Base-by-base conservation (phyloP, 129 eudicot species). In the Arctium lappa region DNA sequence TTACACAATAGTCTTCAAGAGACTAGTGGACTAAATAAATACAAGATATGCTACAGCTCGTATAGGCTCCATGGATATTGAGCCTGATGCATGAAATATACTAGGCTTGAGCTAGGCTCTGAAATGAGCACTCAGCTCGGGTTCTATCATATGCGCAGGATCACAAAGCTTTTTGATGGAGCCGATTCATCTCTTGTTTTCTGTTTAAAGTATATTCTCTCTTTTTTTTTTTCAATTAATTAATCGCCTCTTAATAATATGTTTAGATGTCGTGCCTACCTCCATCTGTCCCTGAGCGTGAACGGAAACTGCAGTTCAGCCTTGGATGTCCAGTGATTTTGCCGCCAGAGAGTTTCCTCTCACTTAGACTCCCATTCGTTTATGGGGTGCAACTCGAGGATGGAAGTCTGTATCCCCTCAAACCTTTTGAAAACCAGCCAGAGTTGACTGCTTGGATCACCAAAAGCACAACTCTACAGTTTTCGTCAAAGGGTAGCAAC, bases 291-390 rank as follows among this genome's bases (percentile, higher is more conserved):
- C 83, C 80, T 33, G 94, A 90, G 34, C 86, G 86, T 84, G 94
- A 92, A 86, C 86, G 86, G 81, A 88, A 92, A 74, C 86, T 95
- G 85, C 92, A 88, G 62, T 95, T 95, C 73, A 86, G 87, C 87
- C 79, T 93, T 87, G 99, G 97, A 33, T 88, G 92, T 79, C 89
- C 75, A 12, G 94, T 91, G 84, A 86, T 91, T 74, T 86, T 95
- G 83, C 97, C 97, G n/a, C 97, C 97, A 18, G 99, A 95, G 79
- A 95, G 97, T 88, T 93, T 95, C 72, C 88, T 95, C 69, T 95
- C 99, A 40, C 86, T 95, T 48, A 90, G 92, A 84, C 97, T 95
- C 69, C 99, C 99, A n/a, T 93, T 95, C 83, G 90, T 91, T 65
- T 95, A 95, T 53, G 97, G 94, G 38, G 89, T 90, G 65, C 80